Conservation (phyloP, 331 rosid genomes). For the Arachis monticola region DNA sequence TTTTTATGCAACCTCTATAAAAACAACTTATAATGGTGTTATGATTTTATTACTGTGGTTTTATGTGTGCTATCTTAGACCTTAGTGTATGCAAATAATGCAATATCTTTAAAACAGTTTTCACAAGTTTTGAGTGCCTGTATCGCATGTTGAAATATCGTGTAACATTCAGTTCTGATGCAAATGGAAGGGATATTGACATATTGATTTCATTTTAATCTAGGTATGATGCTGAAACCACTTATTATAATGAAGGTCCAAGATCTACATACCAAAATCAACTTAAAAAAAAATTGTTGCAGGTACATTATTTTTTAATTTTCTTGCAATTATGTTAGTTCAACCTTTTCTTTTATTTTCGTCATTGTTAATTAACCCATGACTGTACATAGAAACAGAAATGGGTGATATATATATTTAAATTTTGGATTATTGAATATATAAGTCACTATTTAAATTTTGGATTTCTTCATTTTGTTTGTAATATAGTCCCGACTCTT, state of each 20-base stretch:
- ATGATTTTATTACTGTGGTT: no score
- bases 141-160: background rate
- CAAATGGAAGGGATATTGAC: constrained; percentile 14
- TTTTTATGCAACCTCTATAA: no score
- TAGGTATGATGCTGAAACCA: no score
- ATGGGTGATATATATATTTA: background rate
- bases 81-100: no score
- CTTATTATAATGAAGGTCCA: constrained; percentile 81
- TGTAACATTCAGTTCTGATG: constrained; percentile 15
- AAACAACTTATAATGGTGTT: no score
- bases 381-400: background rate
- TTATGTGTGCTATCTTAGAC: no score
- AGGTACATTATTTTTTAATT: constrained; percentile 53
- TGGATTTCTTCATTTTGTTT: background rate
- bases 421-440: background rate
- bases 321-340: background rate
- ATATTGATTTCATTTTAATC: background rate
- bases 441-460: constrained; percentile 13
- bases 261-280: constrained; percentile 75
- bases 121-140: no score
- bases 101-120: no score
- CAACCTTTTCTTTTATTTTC: background rate
- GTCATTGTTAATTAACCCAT: constrained; percentile 2
- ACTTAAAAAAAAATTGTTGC: constrained; percentile 80
- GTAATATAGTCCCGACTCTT: no score